Conservation (phyloP, 148 eudicot species). For the Rhododendron griersonianum region DNA sequence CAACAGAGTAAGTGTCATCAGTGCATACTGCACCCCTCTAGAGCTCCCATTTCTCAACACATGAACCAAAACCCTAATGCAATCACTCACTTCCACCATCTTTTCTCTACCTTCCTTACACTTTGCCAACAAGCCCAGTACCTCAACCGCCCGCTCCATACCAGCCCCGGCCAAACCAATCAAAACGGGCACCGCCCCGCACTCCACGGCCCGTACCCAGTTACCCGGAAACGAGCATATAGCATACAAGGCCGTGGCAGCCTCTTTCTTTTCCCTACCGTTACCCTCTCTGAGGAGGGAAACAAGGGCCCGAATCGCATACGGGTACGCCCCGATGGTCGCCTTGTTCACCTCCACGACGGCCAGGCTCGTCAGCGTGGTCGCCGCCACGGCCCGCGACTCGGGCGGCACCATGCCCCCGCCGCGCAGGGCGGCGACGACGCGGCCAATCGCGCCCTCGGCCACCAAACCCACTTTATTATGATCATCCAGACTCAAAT, state of each 20-base stretch:
- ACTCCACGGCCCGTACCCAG: slow-evolving; percentile 57
- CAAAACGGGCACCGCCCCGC: slow-evolving; percentile 53
- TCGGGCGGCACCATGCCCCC: slow-evolving; percentile 24
- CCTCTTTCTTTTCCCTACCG: slow-evolving; percentile 69
- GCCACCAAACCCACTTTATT: slow-evolving; percentile 89
- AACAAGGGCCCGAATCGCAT: slow-evolving; percentile 52
- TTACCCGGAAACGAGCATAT: slow-evolving; percentile 75
- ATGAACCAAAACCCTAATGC: slow-evolving; percentile 42
- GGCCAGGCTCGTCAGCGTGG: slow-evolving; percentile 71
- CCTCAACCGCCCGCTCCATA: slow-evolving; percentile 77
- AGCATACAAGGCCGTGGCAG: slow-evolving; percentile 75
- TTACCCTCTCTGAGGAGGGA: slow-evolving; percentile 45
- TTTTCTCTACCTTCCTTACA: slow-evolving; percentile 68
- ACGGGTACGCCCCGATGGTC: slow-evolving; percentile 79
- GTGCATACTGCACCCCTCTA: slow-evolving; percentile 74
- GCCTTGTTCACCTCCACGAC: slow-evolving; percentile 93
- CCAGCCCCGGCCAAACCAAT: slow-evolving; percentile 38
- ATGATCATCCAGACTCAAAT: slow-evolving; percentile 73
- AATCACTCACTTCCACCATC: slow-evolving; percentile 39
- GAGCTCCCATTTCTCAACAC: slow-evolving; percentile 69
- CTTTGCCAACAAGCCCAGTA: slow-evolving; percentile 64
- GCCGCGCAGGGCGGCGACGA: slow-evolving; percentile 44
- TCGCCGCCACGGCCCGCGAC: slow-evolving; percentile 67
- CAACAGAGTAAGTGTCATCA: slow-evolving; percentile 50
- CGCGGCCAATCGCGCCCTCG: slow-evolving; percentile 66